Evolutionary conservation across 495 filamentous ascomycete species (phyloP).

Genomic region (Talaromyces adpressus): DNA sequence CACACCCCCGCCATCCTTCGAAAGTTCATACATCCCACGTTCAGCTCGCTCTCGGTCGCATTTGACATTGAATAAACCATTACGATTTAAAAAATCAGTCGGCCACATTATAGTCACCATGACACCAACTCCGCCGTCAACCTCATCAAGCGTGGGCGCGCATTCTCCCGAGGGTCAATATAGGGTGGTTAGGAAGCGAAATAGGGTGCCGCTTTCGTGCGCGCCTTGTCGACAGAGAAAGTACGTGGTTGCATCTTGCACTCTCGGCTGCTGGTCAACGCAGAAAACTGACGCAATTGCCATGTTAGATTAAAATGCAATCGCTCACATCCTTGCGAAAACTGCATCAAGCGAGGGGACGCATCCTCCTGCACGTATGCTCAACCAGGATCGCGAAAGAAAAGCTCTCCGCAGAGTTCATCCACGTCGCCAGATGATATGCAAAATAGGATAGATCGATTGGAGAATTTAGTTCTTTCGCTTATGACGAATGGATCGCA

Average conservation of each 20-base stretch:
- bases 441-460: slow-evolving; percentile 95
- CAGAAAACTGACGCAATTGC: slow-evolving; percentile 1
- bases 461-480: slow-evolving; percentile 90
- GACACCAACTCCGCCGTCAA: slow-evolving; percentile 90
- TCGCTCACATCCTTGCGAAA: slow-evolving; percentile 85
- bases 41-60: background rate
- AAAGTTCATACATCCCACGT: background rate
- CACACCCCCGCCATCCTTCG: background rate
- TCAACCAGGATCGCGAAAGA: slow-evolving; percentile 66
- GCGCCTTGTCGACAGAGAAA: slow-evolving; percentile 91
- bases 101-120: slow-evolving; percentile 34
- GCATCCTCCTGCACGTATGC: slow-evolving; percentile 85
- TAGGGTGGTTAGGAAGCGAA: slow-evolving; percentile 87
- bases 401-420: slow-evolving; percentile 51
- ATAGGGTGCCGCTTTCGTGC: slow-evolving; percentile 90
- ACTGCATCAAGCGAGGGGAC: slow-evolving; percentile 86
- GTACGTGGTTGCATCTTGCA: slow-evolving; percentile 43
- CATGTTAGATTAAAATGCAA: slow-evolving; percentile 79
- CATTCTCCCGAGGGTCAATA: slow-evolving; percentile 84
- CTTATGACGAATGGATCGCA: slow-evolving; percentile 89
- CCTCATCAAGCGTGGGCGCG: slow-evolving; percentile 63
- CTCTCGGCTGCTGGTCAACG: background rate
- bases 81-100: background rate
- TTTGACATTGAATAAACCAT: background rate
- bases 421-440: slow-evolving; percentile 81